phyloP scores from a whole-genome alignment of 2,329 filamentous ascomycete species.

The Fusarium hainanense region DNA sequence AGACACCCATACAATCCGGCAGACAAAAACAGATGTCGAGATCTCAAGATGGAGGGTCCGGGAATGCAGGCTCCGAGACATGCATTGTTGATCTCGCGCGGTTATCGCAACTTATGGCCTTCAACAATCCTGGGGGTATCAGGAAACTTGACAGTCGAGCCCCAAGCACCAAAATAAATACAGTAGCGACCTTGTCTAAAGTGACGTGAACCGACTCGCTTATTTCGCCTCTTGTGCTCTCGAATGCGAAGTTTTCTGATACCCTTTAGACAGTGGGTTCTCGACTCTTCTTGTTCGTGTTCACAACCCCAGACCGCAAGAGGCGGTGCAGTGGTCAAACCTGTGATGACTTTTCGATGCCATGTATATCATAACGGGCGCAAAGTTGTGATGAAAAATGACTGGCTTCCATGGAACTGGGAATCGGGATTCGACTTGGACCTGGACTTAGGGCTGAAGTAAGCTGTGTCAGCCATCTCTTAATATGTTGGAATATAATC shows the following conservation, averaged over 20 bases:
- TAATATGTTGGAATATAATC: background rate
- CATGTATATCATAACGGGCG: conserved; percentile 9
- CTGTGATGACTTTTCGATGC: background rate
- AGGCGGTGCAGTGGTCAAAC: background rate
- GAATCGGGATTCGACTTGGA: background rate
- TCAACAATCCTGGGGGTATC: background rate
- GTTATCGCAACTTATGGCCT: conserved; percentile 12
- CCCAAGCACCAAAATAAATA: too few species aligned
- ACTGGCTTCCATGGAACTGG: conserved; percentile 10
- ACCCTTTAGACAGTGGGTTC: background rate
- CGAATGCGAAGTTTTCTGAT: background rate
- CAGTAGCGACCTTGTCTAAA: too few species aligned
- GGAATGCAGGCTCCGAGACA: conserved; percentile 33
- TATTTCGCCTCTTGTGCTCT: too few species aligned
- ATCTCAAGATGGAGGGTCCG: conserved; percentile 33
- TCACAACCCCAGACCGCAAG: background rate
- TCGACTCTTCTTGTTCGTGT: background rate
- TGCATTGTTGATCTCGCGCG: conserved; percentile 34
- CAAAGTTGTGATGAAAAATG: conserved; percentile 12
- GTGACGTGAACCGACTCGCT: too few species aligned
- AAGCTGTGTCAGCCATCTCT: conserved; percentile 19
- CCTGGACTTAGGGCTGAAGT: conserved; percentile 24
- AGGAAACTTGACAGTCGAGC: background rate
- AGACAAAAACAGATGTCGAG: conserved; percentile 12
- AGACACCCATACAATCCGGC: conserved; percentile 10